Evolutionary conservation across 1,284 basidiomycete genomes (phyloP).

Genomic region (Trichosporon sp.): DNA sequence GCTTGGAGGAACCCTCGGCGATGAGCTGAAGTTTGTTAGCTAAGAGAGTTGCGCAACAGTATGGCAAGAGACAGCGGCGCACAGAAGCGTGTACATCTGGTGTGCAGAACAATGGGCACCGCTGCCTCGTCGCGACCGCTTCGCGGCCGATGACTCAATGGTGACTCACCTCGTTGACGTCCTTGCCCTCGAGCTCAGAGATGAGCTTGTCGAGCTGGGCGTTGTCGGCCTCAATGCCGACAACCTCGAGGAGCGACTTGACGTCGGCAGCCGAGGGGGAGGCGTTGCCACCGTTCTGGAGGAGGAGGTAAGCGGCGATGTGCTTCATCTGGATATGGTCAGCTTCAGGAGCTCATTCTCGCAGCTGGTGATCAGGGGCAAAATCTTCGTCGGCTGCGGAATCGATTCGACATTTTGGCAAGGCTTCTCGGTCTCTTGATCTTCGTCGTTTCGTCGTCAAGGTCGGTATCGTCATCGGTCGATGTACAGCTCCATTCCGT

Average conservation of each 20-base stretch:
- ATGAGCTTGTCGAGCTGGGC: constrained; percentile 79
- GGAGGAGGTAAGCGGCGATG: constrained; percentile 96
- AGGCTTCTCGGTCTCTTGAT: neutral
- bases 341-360: neutral
- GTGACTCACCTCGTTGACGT: constrained; percentile 68
- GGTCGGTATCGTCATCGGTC: neutral
- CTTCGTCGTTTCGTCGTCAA: neutral
- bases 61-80: too few relatives aligned
- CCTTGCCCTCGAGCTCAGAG: constrained; percentile 89
- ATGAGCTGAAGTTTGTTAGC: constrained; percentile 61
- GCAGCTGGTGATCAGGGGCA: neutral
- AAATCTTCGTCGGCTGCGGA: neutral
- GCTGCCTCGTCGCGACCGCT: too few relatives aligned
- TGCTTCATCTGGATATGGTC: constrained; percentile 70
- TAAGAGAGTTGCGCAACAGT: neutral
- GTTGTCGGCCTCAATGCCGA: constrained; percentile 84
- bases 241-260: constrained; percentile 78
- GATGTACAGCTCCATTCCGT: too few relatives aligned
- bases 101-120: too few relatives aligned
- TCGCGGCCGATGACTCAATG: too few relatives aligned
- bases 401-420: neutral
- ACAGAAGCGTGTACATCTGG: too few relatives aligned
- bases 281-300: constrained; percentile 87
- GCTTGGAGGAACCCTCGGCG: constrained; percentile 83
- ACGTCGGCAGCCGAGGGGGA: constrained; percentile 83